Conservation (phyloP, 2,329 filamentous ascomycete species). For the Aspergillus tanneri region DNA sequence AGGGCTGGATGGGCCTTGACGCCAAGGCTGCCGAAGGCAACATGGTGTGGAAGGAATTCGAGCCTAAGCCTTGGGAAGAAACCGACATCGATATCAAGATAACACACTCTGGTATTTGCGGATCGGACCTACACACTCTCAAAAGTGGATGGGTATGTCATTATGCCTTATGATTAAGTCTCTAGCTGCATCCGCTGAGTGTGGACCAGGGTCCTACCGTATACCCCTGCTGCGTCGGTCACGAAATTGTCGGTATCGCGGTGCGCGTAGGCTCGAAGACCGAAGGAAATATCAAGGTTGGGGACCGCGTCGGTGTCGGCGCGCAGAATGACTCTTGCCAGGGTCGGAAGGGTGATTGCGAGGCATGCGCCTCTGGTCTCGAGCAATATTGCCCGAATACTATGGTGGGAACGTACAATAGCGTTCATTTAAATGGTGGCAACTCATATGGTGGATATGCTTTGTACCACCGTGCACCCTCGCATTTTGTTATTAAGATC, state of each 20-base stretch:
- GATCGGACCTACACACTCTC: constrained; percentile 60
- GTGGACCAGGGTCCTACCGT: constrained; percentile 28
- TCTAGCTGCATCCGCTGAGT: constrained; percentile 2
- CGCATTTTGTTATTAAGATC: constrained; percentile 58
- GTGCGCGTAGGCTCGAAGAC: constrained; percentile 55
- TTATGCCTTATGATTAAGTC: too few species aligned
- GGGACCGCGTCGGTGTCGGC: constrained; percentile 54
- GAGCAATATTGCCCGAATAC: constrained; percentile 33
- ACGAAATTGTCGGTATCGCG: constrained; percentile 63
- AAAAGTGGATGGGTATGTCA: too few species aligned
- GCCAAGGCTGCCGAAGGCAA: constrained; percentile 51
- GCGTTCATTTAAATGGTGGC: constrained; percentile 48
- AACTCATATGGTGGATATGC: constrained; percentile 68
- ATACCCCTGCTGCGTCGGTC: constrained; percentile 57
- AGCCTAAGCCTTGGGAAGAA: constrained; percentile 65
- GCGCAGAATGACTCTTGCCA: constrained; percentile 59
- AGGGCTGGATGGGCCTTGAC: constrained; percentile 57
- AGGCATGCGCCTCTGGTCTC: constrained; percentile 49
- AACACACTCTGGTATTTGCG: constrained; percentile 65
- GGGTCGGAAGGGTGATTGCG: constrained; percentile 46
- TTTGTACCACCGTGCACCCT: constrained; percentile 54
- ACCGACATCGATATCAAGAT: constrained; percentile 64
- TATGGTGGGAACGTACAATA: constrained; percentile 33
- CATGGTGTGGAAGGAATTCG: constrained; percentile 55
- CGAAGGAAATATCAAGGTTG: constrained; percentile 32